These are phyloP conservation scores for Talaromyces ruber DNA, from an alignment of 495 filamentous ascomycete species.

Conservation along the genomic window DNA sequence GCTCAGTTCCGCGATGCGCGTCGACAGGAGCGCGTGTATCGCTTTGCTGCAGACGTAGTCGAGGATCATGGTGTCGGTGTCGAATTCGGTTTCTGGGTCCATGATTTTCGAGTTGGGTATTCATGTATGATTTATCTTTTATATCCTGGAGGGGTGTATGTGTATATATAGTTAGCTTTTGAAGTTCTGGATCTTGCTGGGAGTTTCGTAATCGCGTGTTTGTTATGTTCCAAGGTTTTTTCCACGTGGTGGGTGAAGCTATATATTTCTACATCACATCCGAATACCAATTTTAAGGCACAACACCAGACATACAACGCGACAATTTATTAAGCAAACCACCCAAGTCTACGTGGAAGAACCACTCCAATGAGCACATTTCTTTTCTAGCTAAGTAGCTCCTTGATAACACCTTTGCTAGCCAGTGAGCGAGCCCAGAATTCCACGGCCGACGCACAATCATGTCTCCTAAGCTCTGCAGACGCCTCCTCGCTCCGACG, in stretches of 20 bases:
- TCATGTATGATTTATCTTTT: not conserved
- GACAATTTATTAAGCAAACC: not conserved
- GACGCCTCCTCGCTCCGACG: slow-evolving; percentile 34
- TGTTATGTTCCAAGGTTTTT: not conserved
- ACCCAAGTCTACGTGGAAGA: too few relatives aligned
- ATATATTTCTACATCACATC: not conserved
- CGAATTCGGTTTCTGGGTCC: slow-evolving; percentile 18
- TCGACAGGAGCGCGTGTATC: slow-evolving; percentile 20
- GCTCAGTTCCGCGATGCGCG: slow-evolving; percentile 3
- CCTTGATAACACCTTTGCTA: slow-evolving; percentile 27
- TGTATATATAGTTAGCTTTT: not conserved
- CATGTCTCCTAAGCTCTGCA: slow-evolving; percentile 35
- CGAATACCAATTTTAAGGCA: not conserved
- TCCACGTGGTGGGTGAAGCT: not conserved
- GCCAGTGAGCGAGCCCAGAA: slow-evolving; percentile 36
- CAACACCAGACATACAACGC: not conserved
- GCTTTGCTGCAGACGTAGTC: slow-evolving; percentile 45
- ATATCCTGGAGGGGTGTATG: not conserved
- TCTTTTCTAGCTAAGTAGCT: slow-evolving; percentile 11
- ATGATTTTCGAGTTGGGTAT: not conserved
- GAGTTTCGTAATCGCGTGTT: not conserved
- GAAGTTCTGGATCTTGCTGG: not conserved
- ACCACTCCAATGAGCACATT: too few relatives aligned
- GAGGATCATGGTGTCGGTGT: slow-evolving; percentile 44
- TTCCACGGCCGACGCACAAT: slow-evolving; percentile 39